Percentiles rank a stretch among this genome's conserved stretches.
phyloP scores from a whole-genome alignment of 2,329 filamentous ascomycete genomes.

The Thielaviopsis populi region DNA sequence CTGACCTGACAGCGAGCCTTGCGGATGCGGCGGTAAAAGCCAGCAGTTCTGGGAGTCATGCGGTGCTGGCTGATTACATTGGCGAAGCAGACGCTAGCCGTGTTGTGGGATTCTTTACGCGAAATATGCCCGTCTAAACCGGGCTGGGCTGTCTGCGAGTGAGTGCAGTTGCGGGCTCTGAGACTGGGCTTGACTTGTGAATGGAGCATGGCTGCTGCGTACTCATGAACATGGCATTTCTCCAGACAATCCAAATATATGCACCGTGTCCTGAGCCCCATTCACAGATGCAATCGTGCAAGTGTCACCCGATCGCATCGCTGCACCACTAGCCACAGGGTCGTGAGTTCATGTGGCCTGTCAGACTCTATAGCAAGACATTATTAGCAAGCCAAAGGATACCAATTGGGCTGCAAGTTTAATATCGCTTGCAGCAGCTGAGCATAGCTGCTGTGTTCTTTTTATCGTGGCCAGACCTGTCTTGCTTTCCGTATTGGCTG shows the following conservation, averaged over 20 bases:
- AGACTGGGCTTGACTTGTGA: no score
- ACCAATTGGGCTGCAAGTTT: neutral
- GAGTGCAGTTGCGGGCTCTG: no score
- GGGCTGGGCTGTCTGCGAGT: neutral
- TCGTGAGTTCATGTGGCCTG: no score
- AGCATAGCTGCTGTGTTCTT: neutral
- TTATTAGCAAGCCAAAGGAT: neutral
- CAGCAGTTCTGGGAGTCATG: constrained; percentile 18
- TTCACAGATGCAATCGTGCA: no score
- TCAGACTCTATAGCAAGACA: no score
- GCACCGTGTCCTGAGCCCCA: no score
- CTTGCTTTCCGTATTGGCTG: neutral
- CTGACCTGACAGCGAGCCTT: constrained; percentile 21
- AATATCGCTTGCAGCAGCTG: neutral
- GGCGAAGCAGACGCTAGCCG: constrained; percentile 22
- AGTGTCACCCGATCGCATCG: no score
- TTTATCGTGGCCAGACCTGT: neutral
- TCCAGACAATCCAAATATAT: no score
- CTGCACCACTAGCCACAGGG: no score
- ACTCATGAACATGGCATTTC: neutral
- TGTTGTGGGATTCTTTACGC: constrained; percentile 23
- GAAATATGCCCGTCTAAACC: constrained; percentile 14
- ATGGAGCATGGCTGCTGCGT: neutral
- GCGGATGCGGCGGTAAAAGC: constrained; percentile 21
- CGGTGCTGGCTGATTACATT: constrained; percentile 21